Evolutionary conservation across 768 basidiomycete species (phyloP).

Genomic region (Sarcodon sp.): DNA sequence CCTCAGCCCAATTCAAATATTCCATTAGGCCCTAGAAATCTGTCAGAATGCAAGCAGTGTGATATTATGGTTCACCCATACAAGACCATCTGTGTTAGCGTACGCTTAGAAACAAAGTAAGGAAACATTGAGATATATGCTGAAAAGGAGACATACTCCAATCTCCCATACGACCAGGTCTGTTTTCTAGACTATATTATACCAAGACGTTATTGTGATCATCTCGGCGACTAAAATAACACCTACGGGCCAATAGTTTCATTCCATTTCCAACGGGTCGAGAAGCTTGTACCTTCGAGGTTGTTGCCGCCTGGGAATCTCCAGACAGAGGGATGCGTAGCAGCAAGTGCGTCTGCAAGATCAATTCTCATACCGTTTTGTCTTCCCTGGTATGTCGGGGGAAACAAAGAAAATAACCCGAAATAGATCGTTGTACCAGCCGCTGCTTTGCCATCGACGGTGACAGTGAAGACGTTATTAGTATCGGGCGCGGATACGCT

Average conservation of each 20-base stretch:
- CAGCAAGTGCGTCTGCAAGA: conserved; percentile 39
- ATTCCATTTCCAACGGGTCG: conserved; percentile 54
- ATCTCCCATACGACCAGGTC: conserved; percentile 52
- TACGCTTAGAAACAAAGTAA: neutral
- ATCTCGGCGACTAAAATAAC: too few relatives aligned
- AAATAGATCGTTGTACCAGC: conserved; percentile 37
- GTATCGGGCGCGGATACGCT: conserved; percentile 24
- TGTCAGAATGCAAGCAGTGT: conserved; percentile 7
- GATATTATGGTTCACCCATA: neutral
- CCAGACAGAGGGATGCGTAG: conserved; percentile 48
- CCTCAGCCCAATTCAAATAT: conserved; percentile 44
- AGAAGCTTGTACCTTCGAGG: conserved; percentile 43
- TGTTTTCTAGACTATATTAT: conserved; percentile 19
- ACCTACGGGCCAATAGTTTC: conserved; percentile 36
- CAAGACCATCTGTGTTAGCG: neutral
- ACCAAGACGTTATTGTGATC: too few relatives aligned
- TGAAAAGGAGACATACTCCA: conserved; percentile 32
- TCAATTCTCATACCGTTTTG: conserved; percentile 51
- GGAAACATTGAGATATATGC: neutral
- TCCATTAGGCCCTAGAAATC: conserved; percentile 44
- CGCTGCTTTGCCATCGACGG: conserved; percentile 28
- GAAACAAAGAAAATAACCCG: conserved; percentile 52
- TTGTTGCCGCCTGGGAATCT: conserved; percentile 63
- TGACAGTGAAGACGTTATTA: conserved; percentile 39
- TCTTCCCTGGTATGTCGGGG: conserved; percentile 51